Evolutionary conservation across 1,284 basidiomycete species (phyloP), one percentile per base, ranked within the genome.

Genomic region (Apiotrichum siamense): DNA sequence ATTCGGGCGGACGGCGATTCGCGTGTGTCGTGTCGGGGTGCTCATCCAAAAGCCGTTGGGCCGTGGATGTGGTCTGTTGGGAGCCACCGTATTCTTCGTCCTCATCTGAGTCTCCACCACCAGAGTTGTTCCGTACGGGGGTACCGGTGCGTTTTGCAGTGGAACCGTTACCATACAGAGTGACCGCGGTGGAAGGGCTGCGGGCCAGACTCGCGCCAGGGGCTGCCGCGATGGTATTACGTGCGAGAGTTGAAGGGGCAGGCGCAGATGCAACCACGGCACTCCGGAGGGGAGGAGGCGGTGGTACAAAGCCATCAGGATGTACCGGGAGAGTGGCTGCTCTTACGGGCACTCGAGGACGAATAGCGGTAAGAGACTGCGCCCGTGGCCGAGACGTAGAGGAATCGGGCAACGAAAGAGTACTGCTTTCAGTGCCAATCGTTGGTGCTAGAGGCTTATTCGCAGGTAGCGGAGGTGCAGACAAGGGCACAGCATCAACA

Each of bases 1-100:
- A 72, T 4, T 59, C 51, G 0, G 92, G 92, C 1, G 86, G 85
- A 0, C 85, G 80, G 9, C 90, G 81, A 23, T 88, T 93, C 1
- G 90, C 85, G 41, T 81, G 80, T 42, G 84, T 88, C 10, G 82
- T 79, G 68, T 94, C 90, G 0, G 91, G 90, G 49, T 89, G 80
- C 20, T 81, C 77, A 53, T 91, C 86, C 0, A 80, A 42, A 18
- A 66, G 55, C 3, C 67, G 57, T 39, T 69, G 70, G 2, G 68
- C 64, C 18, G 55, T 45, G 1, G 61, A 39, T 4, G 55, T 57
- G 3, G 66, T 39, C 3, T 54, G 58, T 1, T 50, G 42, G 0
- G 52, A 40, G 3, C 57, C 32, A 1, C 47, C 33, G 1, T 57
- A 59, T 9, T 58, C 67, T 4, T 62, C 59, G 9, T 66, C 70